Evolutionary conservation across 2,329 filamentous ascomycete genomes (phyloP).

Genomic region (Dactylonectria estremocensis): DNA sequence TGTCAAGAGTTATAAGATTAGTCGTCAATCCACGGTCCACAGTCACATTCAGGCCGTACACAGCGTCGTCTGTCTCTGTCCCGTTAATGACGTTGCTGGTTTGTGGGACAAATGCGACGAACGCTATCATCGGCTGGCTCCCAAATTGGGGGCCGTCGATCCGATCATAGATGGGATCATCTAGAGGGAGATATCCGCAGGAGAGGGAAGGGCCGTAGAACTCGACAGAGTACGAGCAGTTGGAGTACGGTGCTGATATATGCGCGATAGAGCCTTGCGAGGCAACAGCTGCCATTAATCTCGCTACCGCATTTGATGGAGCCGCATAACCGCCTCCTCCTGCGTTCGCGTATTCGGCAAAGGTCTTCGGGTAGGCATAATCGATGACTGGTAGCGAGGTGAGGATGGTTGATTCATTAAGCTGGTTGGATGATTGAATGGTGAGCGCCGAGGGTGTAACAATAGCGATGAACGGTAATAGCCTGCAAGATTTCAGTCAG

Average conservation of each 20-base stretch:
- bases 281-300: neutral
- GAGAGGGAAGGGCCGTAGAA: slow-evolving; percentile 20
- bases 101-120: slow-evolving; percentile 3
- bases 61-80: neutral
- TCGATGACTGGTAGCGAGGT: neutral
- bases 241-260: slow-evolving; percentile 21
- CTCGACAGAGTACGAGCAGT: slow-evolving; percentile 19
- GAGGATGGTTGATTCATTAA: neutral
- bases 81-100: neutral
- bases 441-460: slow-evolving; percentile 2
- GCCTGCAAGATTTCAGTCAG: neutral
- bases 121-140: no score
- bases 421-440: neutral
- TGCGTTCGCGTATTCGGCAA: neutral
- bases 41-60: neutral
- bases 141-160: neutral
- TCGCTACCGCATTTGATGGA: neutral
- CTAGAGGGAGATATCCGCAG: neutral
- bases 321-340: neutral
- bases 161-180: neutral
- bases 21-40: neutral
- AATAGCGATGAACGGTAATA: slow-evolving; percentile 16
- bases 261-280: neutral
- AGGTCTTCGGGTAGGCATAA: neutral
- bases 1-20: no score